Evolutionary conservation across 139 green algal genomes (phyloP).

Genomic region (Chlamydomonas incerta): DNA sequence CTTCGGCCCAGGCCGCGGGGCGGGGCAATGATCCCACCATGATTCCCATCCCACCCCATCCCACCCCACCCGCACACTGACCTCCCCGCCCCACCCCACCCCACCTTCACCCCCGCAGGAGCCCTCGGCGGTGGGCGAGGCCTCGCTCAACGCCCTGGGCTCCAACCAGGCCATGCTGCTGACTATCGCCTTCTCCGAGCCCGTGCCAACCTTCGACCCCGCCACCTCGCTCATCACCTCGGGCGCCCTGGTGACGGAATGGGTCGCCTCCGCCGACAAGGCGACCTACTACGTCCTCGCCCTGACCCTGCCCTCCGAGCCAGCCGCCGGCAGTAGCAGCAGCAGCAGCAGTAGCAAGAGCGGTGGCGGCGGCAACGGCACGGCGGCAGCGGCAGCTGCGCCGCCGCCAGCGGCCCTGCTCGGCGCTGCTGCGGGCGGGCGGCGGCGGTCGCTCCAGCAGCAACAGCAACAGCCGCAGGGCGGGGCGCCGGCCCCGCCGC

Average conservation of each 20-base stretch:
- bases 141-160: background rate
- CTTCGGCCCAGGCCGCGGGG: too few relatives aligned
- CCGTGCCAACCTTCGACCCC: background rate
- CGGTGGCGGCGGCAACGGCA: too few relatives aligned
- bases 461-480: too few relatives aligned
- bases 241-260: background rate
- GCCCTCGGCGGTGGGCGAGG: background rate
- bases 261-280: background rate
- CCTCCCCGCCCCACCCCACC: too few relatives aligned
- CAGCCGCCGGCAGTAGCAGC: background rate
- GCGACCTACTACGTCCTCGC: conserved; percentile 5
- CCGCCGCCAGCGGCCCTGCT: too few relatives aligned
- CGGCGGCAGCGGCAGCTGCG: too few relatives aligned
- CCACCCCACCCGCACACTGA: too few relatives aligned
- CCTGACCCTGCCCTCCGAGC: background rate
- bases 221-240: background rate
- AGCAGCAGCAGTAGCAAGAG: too few relatives aligned
- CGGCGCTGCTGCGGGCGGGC: too few relatives aligned
- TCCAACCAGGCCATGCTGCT: conserved; percentile 1
- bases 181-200: conserved; percentile 7
- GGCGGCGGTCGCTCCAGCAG: too few relatives aligned
- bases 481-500: background rate
- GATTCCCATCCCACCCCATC: too few relatives aligned
- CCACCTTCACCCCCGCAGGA: background rate
- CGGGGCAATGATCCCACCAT: too few relatives aligned